phyloP scores from a whole-genome alignment of 352 stramenopile genomes.

The Phytopythium aichiense region DNA sequence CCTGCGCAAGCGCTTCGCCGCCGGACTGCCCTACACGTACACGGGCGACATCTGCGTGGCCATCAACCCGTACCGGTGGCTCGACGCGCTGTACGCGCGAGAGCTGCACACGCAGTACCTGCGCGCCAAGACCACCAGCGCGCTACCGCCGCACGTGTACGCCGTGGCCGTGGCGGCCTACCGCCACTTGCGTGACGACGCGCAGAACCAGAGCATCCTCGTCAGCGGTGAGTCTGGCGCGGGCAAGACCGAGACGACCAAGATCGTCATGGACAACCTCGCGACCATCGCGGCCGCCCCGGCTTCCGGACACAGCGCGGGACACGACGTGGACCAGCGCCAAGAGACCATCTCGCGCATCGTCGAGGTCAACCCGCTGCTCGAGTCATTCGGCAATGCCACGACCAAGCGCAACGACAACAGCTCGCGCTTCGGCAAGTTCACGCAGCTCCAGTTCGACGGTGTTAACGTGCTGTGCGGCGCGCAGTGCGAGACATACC shows the following conservation, averaged over 20 bases:
- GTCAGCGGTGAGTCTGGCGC: slow-evolving; percentile 87
- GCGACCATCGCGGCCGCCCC: slow-evolving; percentile 56
- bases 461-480: slow-evolving; percentile 66
- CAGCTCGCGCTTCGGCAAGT: slow-evolving; percentile 95
- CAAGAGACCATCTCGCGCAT: slow-evolving; percentile 90
- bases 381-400: slow-evolving; percentile 98
- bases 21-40: slow-evolving; percentile 91
- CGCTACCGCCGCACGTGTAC: slow-evolving; percentile 70
- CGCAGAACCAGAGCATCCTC: slow-evolving; percentile 80
- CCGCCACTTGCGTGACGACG: slow-evolving; percentile 49
- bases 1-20: slow-evolving; percentile 74
- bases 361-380: slow-evolving; percentile 95
- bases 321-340: slow-evolving; percentile 28
- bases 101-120: slow-evolving; percentile 72
- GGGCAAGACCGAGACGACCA: slow-evolving; percentile 93
- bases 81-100: slow-evolving; percentile 72
- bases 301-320: neutral
- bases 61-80: slow-evolving; percentile 94
- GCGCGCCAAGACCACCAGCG: slow-evolving; percentile 26
- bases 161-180: slow-evolving; percentile 65
- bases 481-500: slow-evolving; percentile 93
- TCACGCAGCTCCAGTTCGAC: slow-evolving; percentile 95
- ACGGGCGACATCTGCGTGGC: slow-evolving; percentile 96
- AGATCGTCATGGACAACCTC: slow-evolving; percentile 88
- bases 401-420: slow-evolving; percentile 98